Evolutionary conservation across 139 green algal genomes (phyloP), one percentile per base, ranked within the genome.

Genomic region (Cymbomonas tetramitiformis): DNA sequence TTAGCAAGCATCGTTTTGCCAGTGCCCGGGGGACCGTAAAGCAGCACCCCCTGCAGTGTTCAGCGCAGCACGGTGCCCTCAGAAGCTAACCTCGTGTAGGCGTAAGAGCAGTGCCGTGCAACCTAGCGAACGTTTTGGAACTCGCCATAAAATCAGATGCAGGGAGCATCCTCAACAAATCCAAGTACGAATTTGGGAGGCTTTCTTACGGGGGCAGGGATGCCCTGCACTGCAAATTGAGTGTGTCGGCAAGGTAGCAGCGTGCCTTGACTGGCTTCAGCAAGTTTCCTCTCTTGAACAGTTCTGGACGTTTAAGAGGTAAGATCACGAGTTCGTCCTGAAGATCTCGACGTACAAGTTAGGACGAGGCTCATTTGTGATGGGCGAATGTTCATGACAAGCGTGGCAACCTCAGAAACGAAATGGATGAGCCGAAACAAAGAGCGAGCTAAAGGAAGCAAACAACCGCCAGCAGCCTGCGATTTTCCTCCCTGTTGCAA

Each of bases 1-100:
- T 94, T 94, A 18, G 83, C 85, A 50, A 94, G 63, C 81, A 94
- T 88, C 33, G 85, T 93, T 67, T 94, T 94, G 52, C 84, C 86
- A 19, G 85, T 96, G 48, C 88, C 88, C 3, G 88, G 86, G 1
- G 82, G 85, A 1, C 88, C 88, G 64, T 93, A 95, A 40, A 96
- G 77, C 47, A 95, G 73, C 29, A 94, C 78, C 18, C 88, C 88
- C n/a, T n/a, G n/a, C n/a, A n/a, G n/a, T n/a, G n/a, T n/a, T n/a
- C n/a, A n/a, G n/a, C n/a, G n/a, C n/a, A n/a, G n/a, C n/a, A n/a
- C n/a, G n/a, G n/a, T n/a, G n/a, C n/a, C 46, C 38, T 57, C 57
- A 26, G 24, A n/a, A 47, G 47, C 12, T 46, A 44, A 15, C 15
- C 15, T 44, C 38, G 18, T 44, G 38, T n/a, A 44, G 18, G 38